phyloP scores from a whole-genome alignment of 148 eudicot genomes.

The Chenopodium berlandieri region DNA sequence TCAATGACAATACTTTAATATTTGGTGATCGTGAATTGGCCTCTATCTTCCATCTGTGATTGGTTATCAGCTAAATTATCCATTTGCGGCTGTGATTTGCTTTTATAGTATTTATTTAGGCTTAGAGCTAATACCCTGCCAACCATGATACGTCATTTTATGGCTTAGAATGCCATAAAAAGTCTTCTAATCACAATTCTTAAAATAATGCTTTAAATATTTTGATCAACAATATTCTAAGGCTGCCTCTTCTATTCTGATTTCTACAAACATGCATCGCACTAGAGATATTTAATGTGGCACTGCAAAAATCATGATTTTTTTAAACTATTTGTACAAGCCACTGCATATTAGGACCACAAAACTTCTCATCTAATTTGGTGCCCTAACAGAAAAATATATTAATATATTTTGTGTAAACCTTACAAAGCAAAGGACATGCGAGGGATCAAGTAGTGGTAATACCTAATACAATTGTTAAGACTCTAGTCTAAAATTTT shows the following conservation, averaged over 20 bases:
- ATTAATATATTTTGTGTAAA: not conserved
- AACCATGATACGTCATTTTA: not conserved
- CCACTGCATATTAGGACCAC: not conserved
- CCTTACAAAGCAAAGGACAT: not conserved
- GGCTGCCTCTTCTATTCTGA: not conserved
- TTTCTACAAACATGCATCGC: not conserved
- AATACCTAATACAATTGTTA: slow-evolving; percentile 18
- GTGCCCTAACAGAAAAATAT: not conserved
- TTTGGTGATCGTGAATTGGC: slow-evolving; percentile 8
- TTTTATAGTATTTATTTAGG: not conserved
- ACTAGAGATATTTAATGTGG: not conserved
- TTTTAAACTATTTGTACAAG: not conserved
- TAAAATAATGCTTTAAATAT: not conserved
- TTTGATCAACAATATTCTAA: not conserved
- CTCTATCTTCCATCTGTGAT: slow-evolving; percentile 8
- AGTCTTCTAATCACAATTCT: not conserved
- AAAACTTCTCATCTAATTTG: not conserved
- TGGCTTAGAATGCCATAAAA: not conserved
- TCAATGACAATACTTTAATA: not conserved
- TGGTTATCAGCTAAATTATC: not conserved
- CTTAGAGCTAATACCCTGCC: not conserved
- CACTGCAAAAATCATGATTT: not conserved
- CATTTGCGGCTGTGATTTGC: slow-evolving; percentile 13
- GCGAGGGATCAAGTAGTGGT: slow-evolving; percentile 5
- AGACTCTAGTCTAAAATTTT: not conserved